Conservation (phyloP, 202 grass and related monocot genomes). For the Zoysia matrella region DNA sequence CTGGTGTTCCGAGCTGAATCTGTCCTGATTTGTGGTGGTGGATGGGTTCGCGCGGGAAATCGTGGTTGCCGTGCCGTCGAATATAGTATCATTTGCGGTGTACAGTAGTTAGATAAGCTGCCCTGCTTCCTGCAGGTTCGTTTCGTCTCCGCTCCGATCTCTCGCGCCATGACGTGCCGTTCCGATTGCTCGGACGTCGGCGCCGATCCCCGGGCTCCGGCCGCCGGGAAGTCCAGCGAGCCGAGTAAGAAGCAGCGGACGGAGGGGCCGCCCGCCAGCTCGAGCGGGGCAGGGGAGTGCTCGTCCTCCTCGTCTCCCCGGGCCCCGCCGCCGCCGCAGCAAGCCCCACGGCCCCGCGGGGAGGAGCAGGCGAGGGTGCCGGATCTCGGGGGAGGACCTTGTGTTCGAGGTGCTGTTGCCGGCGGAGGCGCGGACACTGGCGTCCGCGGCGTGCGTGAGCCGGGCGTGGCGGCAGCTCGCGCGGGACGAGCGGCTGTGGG, state of each 20-base stretch:
- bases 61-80: slow-evolving; percentile 19
- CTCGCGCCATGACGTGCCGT: slow-evolving; percentile 41
- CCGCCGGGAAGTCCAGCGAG: slow-evolving; percentile 11
- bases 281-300: slow-evolving; percentile 35
- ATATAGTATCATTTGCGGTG: slow-evolving; percentile 3
- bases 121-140: slow-evolving; percentile 40
- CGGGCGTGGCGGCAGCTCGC: slow-evolving; percentile 63
- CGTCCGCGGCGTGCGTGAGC: slow-evolving; percentile 68
- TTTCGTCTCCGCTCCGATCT: neutral
- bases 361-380: slow-evolving; percentile 44
- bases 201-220: neutral
- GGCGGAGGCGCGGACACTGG: slow-evolving; percentile 77
- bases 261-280: slow-evolving; percentile 40
- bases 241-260: slow-evolving; percentile 61
- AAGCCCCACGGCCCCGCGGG: neutral
- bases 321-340: neutral
- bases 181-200: slow-evolving; percentile 21
- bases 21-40: slow-evolving; percentile 15
- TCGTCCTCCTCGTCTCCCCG: slow-evolving; percentile 27
- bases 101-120: slow-evolving; percentile 30
- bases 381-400: slow-evolving; percentile 68
- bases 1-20: slow-evolving; percentile 29
- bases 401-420: slow-evolving; percentile 78
- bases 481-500: slow-evolving; percentile 82
- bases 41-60: neutral